Evolutionary conservation across 805 yeast genomes (phyloP), one percentile per base, ranked within the genome.

Genomic region (Starmerella geochares): DNA sequence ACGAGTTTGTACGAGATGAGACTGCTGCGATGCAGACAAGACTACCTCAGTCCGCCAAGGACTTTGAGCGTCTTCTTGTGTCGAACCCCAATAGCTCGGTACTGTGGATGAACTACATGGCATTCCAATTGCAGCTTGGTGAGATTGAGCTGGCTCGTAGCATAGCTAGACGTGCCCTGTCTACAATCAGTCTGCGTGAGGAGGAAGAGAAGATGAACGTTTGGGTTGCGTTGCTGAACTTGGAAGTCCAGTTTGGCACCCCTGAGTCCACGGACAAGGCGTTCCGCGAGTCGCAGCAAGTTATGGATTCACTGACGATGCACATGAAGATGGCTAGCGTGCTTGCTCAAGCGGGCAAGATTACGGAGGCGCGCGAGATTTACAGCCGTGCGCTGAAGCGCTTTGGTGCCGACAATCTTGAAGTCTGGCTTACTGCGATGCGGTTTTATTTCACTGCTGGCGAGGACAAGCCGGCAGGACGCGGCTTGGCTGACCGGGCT

Each of bases 101-200:
- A 31, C 68, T 86, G 50, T 92, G 98, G 98, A 90, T 92, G 85
- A 86, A 88, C 68, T 92, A 84, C 69, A 92, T 92, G 96, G 88
- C 97, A 3, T 92, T 90, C 82, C 95, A 88, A 67, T 74, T 92
- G 56, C 96, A 88, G 67, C 73, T 90, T 55, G 84, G 95, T 71
- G 98, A 92, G 67, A 71, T 87, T 52, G 96, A 90, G 33, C 86
- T 85, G 67, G 96, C 96, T 9, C 79, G 98, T 60, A 95, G 86
- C 65, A 79, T 92, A 59, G 96, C 86, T 40, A 84, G 82, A 60
- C 78, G 98, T 55, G 98, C 97, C 2, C 74, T 92, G 63, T 85
- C 85, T 70, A 81, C 92, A 5, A 94, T 92, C 58, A 80, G 78
- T 60, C 86, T 80, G 68, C 78, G 96, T 61, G 96, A 88, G 61